Conservation (phyloP, 768 basidiomycete genomes). For the Suillus plorans region DNA sequence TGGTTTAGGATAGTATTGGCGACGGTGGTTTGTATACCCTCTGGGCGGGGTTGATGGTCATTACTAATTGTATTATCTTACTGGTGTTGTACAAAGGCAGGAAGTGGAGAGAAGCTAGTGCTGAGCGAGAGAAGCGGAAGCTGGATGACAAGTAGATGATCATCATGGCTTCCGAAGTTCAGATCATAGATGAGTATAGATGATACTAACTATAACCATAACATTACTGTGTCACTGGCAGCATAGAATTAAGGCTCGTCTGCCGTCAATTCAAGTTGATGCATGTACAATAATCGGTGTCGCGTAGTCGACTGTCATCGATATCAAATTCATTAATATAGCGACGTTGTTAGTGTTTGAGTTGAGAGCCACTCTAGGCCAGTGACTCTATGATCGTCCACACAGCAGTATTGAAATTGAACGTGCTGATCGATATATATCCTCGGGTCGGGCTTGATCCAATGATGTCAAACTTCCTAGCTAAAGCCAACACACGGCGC, state of each 20-base stretch:
- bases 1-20: slow-evolving; percentile 13
- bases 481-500: background rate
- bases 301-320: background rate
- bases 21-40: slow-evolving; percentile 30
- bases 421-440: background rate
- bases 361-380: background rate
- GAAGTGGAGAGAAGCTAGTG: slow-evolving; percentile 55
- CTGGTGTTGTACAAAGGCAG: slow-evolving; percentile 59
- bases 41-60: slow-evolving; percentile 54
- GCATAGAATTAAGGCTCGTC: too few relatives aligned
- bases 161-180: too few relatives aligned
- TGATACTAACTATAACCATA: too few relatives aligned
- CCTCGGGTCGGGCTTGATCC: background rate
- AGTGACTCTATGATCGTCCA: background rate
- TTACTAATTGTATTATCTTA: slow-evolving; percentile 53
- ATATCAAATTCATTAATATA: background rate
- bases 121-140: slow-evolving; percentile 38
- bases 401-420: background rate
- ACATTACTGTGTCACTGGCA: too few relatives aligned
- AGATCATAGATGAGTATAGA: too few relatives aligned
- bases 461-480: background rate
- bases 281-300: background rate
- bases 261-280: too few relatives aligned
- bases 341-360: background rate
- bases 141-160: background rate